Percentiles rank a stretch among this genome's conserved stretches.
phyloP scores from a whole-genome alignment of 2,329 filamentous ascomycete species.

The Leptographium radiaticola region DNA sequence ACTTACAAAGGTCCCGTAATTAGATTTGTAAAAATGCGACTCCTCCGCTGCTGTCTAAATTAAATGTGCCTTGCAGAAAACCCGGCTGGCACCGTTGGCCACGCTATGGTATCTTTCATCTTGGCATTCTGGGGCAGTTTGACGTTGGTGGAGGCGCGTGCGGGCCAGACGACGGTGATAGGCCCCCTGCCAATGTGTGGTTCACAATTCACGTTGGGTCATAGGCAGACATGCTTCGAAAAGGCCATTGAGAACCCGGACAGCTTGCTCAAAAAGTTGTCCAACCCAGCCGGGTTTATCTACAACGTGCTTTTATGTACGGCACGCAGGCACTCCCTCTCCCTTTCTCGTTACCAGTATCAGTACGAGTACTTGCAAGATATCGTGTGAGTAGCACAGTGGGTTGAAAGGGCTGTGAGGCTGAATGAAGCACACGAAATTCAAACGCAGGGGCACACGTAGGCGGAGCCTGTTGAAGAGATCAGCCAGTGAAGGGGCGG shows the following conservation, averaged over 20 bases:
- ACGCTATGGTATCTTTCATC: neutral
- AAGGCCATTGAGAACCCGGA: too few relatives aligned
- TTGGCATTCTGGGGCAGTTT: too few relatives aligned
- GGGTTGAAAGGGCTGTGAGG: neutral
- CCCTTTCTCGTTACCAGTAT: too few relatives aligned
- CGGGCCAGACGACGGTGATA: neutral
- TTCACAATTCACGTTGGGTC: too few relatives aligned
- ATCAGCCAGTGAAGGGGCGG: neutral
- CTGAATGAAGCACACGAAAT: neutral
- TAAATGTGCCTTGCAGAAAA: neutral
- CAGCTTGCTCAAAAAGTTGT: too few relatives aligned
- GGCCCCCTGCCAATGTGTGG: too few relatives aligned
- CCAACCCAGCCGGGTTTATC: too few relatives aligned
- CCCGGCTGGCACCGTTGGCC: neutral
- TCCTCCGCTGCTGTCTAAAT: neutral
- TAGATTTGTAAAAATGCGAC: neutral
- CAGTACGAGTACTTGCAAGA: too few relatives aligned
- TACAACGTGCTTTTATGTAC: too few relatives aligned
- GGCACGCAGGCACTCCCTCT: too few relatives aligned
- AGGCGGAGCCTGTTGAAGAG: neutral
- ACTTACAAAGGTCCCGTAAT: neutral
- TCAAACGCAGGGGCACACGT: neutral
- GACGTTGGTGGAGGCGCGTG: too few relatives aligned
- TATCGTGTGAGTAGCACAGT: neutral
- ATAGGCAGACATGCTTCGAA: too few relatives aligned